Evolutionary conservation across 306 rosid genomes (phyloP).

Genomic region (Glycine soja): DNA sequence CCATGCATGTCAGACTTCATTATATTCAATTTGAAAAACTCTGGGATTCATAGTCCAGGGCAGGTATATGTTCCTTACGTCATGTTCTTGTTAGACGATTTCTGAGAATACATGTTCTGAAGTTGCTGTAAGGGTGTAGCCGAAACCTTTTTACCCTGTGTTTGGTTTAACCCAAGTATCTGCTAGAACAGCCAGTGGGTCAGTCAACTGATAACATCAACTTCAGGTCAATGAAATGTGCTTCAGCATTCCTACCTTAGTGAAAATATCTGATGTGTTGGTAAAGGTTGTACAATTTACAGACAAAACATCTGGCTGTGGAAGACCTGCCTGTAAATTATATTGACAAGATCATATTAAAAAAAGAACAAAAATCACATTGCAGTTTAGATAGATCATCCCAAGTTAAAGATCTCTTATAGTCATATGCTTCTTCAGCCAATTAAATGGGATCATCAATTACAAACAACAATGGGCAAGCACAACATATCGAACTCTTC

Average conservation of each 20-base stretch:
- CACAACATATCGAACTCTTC: background rate
- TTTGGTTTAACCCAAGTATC: constrained; percentile 64
- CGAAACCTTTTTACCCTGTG: constrained; percentile 57
- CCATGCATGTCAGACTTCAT: background rate
- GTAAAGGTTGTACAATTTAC: constrained; percentile 76
- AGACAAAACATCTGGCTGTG: constrained; percentile 68
- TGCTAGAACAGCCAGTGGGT: constrained; percentile 46
- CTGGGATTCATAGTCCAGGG: background rate
- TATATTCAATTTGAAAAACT: background rate
- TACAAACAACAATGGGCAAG: constrained; percentile 1
- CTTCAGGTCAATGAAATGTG: constrained; percentile 1
- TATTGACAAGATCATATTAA: constrained; percentile 21
- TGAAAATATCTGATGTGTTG: constrained; percentile 81
- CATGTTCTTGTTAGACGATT: constrained; percentile 63
- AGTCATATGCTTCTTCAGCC: background rate
- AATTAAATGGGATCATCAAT: background rate
- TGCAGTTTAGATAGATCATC: background rate
- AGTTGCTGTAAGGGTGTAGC: constrained; percentile 75
- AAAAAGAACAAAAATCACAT: background rate
- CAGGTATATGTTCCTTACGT: constrained; percentile 57
- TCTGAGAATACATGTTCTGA: constrained; percentile 74
- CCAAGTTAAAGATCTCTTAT: background rate
- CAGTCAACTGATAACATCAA: constrained; percentile 34
- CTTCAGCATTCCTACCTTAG: constrained; percentile 60
- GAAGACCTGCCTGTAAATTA: constrained; percentile 62